phyloP scores from a whole-genome alignment of 2,329 filamentous ascomycete genomes.

The Thielaviopsis euricoi region DNA sequence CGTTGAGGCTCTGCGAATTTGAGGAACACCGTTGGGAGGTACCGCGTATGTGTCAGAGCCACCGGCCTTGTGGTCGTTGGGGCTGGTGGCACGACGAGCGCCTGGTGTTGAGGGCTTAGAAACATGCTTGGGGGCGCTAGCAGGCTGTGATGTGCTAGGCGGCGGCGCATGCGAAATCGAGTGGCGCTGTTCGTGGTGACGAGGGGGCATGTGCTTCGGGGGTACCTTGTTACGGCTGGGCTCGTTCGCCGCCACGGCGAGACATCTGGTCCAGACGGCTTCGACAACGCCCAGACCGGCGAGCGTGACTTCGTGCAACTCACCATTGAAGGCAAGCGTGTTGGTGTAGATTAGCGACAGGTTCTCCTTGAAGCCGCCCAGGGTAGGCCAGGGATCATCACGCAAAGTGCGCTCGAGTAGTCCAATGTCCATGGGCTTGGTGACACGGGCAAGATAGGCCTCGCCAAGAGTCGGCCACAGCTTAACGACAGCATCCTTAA shows the following conservation, averaged over 20 bases:
- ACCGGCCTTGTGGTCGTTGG: conserved; percentile 25
- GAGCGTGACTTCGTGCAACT: conserved; percentile 53
- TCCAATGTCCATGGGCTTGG: conserved; percentile 67
- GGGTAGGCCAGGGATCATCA: conserved; percentile 45
- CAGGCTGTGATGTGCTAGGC: background rate
- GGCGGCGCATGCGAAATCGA: conserved; percentile 17
- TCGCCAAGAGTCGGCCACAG: conserved; percentile 61
- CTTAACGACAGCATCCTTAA: conserved; percentile 60
- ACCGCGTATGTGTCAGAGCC: conserved; percentile 50
- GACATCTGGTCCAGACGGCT: conserved; percentile 30
- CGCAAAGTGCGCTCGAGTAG: conserved; percentile 72
- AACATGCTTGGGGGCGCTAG: conserved; percentile 19
- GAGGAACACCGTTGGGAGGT: conserved; percentile 58
- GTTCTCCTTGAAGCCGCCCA: conserved; percentile 60
- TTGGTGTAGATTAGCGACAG: conserved; percentile 68
- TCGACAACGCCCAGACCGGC: conserved; percentile 39
- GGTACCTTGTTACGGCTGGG: conserved; percentile 34
- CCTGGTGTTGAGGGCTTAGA: conserved; percentile 17
- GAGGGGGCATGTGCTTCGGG: conserved; percentile 27
- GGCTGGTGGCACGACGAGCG: conserved; percentile 23
- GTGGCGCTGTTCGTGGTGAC: conserved; percentile 28
- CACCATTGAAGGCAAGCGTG: conserved; percentile 66
- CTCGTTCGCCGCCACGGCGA: conserved; percentile 32
- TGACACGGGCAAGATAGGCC: conserved; percentile 52
- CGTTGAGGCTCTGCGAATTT: conserved; percentile 73